Base-by-base conservation (phyloP, 202 grass and related monocot species). In the Zoysia matrella region DNA sequence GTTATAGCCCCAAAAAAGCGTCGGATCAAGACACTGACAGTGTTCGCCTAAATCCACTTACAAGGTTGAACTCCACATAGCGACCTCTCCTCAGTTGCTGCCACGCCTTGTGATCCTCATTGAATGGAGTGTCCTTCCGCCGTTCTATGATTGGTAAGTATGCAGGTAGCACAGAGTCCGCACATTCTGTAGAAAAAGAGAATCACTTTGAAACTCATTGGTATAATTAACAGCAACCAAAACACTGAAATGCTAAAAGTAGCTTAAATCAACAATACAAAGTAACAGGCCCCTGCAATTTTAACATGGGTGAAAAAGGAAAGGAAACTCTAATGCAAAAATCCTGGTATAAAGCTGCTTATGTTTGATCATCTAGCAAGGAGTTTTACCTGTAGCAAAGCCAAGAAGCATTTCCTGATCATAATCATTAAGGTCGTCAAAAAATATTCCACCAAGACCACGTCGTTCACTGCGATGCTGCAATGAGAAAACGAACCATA, bases 321-420 rank as follows among this genome's bases (percentile, higher is more conserved):
- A 36, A 36, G 30, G 30, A 36, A 36, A 36, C 30, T 36, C 30
- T 36, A 36, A 18, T 73, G 65, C 7, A 49, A 16, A n/a, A 63
- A 57, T 6, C 8, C 79, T 1, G 50, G 36, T 67, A n/a, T 7
- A 13, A 79, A 56, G 50, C 11, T 46, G 65, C 14, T 43, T 49
- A 60, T 36, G 61, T 64, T 56, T 63, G 6, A 9, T 79, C 47
- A 86, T 74, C 62, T 12, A 52, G 79, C 9, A 44, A 69, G 41
- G 11, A 52, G 65, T 67, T 45, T 81, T 80, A 99, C 96, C 93
- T 77, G 96, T 94, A 58, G 91, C 80, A 69, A 99, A 99, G 76
- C 72, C 78, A 60, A 99, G 91, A 89, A 99, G 96, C 93, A 94
- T 96, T 88, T 99, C 96, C 89, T 99, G 96, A 82, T 99, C 91